Evolutionary conservation across 2,329 filamentous ascomycete genomes (phyloP).

Genomic region (Sarocladiaceae sp.): DNA sequence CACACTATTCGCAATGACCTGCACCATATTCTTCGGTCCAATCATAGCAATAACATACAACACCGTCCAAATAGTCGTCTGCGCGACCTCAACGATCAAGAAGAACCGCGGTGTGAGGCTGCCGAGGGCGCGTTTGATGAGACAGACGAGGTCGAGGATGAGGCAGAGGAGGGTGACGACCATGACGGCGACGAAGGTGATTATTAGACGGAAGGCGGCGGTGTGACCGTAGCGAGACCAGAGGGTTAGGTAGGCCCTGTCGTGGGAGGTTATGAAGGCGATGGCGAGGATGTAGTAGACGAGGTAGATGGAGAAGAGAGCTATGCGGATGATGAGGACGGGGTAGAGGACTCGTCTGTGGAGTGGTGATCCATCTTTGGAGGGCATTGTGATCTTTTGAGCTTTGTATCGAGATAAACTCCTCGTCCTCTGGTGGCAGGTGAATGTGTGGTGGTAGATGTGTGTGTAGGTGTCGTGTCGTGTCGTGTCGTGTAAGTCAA

Average conservation of each 20-base stretch:
- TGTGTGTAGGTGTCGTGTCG: too few species aligned
- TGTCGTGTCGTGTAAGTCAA: too few species aligned
- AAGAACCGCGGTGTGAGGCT: background rate
- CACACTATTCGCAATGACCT: background rate
- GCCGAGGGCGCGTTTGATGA: background rate
- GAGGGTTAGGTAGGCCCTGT: background rate
- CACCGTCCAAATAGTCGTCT: conserved; percentile 1
- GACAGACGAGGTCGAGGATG: background rate
- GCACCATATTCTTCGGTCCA: background rate
- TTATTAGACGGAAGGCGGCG: background rate
- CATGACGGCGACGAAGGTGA: background rate
- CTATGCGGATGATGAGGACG: background rate
- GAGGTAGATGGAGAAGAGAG: background rate
- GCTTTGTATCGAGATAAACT: too few species aligned
- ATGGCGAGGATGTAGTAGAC: background rate
- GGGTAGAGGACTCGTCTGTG: background rate
- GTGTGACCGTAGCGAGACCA: background rate
- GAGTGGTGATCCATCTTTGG: too few species aligned
- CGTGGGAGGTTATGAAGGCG: background rate
- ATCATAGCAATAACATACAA: background rate
- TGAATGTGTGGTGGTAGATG: too few species aligned
- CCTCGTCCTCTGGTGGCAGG: too few species aligned
- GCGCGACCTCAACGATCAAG: background rate
- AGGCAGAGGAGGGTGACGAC: background rate
- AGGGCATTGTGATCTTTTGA: too few species aligned